Evolutionary conservation across 805 yeast species (phyloP).

Genomic region (Monosporozyma unispora): DNA sequence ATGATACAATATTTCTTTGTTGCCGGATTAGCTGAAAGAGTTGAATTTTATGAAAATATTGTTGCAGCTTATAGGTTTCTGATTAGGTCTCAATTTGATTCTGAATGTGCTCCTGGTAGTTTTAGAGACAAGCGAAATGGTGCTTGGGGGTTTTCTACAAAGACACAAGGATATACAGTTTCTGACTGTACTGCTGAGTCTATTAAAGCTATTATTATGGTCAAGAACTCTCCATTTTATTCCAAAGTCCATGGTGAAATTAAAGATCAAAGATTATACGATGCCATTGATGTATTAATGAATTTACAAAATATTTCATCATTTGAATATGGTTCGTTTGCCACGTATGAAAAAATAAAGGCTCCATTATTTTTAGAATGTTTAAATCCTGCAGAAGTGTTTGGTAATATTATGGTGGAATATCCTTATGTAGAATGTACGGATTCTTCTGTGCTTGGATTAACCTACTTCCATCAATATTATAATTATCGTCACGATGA

Average conservation of each 20-base stretch:
- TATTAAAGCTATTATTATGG: conserved; percentile 88
- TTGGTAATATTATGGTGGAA: conserved; percentile 97
- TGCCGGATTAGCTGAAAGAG: conserved; percentile 67
- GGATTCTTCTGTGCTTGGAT: conserved; percentile 86
- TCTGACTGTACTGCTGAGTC: conserved; percentile 97
- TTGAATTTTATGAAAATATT: conserved; percentile 57
- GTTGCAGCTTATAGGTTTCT: conserved; percentile 62
- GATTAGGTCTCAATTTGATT: conserved; percentile 74
- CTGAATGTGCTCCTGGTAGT: conserved; percentile 66
- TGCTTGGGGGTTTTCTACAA: conserved; percentile 94
- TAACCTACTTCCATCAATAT: conserved; percentile 63
- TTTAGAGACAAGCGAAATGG: conserved; percentile 80
- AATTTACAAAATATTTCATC: conserved; percentile 68
- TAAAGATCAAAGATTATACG: conserved; percentile 42
- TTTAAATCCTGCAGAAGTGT: conserved; percentile 94
- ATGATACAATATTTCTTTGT: conserved; percentile 72
- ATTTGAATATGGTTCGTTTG: conserved; percentile 83
- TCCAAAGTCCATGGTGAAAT: conserved; percentile 43
- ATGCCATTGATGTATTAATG: conserved; percentile 70
- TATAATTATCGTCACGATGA: conserved; percentile 59
- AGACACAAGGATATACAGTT: conserved; percentile 92
- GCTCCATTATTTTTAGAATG: conserved; percentile 69
- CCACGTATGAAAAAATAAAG: conserved; percentile 81
- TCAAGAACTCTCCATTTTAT: conserved; percentile 53
- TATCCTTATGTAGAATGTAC: conserved; percentile 98